Evolutionary conservation across 2,329 filamentous ascomycete species (phyloP).

Genomic region (Septoria petroselini): DNA sequence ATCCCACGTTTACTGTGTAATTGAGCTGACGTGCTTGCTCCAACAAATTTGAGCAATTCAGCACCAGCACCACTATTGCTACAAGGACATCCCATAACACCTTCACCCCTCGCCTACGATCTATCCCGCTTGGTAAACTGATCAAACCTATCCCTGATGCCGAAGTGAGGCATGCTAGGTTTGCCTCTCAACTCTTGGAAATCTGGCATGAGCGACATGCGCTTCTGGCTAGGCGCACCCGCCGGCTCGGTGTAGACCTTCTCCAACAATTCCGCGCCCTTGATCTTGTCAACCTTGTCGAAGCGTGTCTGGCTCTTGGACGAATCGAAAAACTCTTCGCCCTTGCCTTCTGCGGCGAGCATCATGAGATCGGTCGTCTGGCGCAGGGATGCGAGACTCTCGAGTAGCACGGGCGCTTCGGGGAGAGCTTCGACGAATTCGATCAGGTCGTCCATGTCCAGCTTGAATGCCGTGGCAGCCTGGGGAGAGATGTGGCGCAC

Average conservation of each 20-base stretch:
- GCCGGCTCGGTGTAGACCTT: conserved; percentile 54
- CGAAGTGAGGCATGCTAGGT: conserved; percentile 29
- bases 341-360: conserved; percentile 65
- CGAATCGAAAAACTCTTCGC: conserved; percentile 92
- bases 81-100: not conserved
- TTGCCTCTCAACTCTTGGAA: conserved; percentile 27
- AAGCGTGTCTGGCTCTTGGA: conserved; percentile 89
- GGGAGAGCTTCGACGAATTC: conserved; percentile 77
- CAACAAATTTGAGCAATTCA: no score
- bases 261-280: conserved; percentile 84
- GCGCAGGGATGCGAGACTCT: conserved; percentile 87
- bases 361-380: conserved; percentile 89
- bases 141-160: conserved; percentile 27
- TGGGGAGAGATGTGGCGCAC: conserved; percentile 86
- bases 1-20: no score
- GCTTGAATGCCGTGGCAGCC: conserved; percentile 74
- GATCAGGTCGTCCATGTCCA: conserved; percentile 79
- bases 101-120: conserved; percentile 12
- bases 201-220: conserved; percentile 25
- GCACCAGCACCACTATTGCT: not conserved
- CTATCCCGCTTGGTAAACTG: conserved; percentile 28
- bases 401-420: conserved; percentile 80
- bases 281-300: conserved; percentile 84
- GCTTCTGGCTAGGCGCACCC: conserved; percentile 17
- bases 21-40: no score